Conservation (phyloP, 2,329 filamentous ascomycete genomes). For the Fusarium fracticaudum region DNA sequence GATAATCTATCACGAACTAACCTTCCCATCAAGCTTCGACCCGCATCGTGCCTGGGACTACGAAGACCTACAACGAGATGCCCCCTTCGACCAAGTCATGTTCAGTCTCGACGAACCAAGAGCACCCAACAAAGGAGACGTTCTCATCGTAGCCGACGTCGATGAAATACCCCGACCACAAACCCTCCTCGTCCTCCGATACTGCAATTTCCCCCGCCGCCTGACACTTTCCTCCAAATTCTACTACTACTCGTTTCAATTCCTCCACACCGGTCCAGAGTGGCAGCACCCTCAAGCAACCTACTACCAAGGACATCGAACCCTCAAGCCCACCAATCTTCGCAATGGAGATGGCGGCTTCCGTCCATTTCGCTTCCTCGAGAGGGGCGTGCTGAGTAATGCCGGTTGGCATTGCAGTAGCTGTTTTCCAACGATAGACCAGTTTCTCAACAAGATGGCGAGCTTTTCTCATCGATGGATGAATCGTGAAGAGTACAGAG, state of each 20-base stretch:
- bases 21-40: conserved; percentile 53
- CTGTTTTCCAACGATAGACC: conserved; percentile 65
- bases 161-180: conserved; percentile 67
- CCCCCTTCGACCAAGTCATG: conserved; percentile 66
- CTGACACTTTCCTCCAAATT: conserved; percentile 61
- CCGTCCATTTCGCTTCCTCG: conserved; percentile 49
- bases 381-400: conserved; percentile 57
- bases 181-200: conserved; percentile 58
- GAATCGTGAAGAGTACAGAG: conserved; percentile 60
- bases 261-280: conserved; percentile 49
- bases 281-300: conserved; percentile 71
- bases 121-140: conserved; percentile 59
- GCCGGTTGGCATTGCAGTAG: conserved; percentile 70
- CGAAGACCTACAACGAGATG: conserved; percentile 63
- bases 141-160: conserved; percentile 67
- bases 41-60: conserved; percentile 57
- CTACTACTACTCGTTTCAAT: conserved; percentile 68
- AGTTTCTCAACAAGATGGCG: conserved; percentile 65
- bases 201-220: conserved; percentile 62
- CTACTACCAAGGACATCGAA: conserved; percentile 54
- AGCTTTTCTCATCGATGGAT: conserved; percentile 64
- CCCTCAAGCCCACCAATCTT: conserved; percentile 64
- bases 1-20: conserved; percentile 67
- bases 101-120: conserved; percentile 54
- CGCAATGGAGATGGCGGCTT: conserved; percentile 57